Percentiles rank a stretch among this genome's conserved stretches.
These are phyloP conservation scores for Fusarium aywerte DNA, from an alignment of 2,329 filamentous ascomycete species.

Conservation along the genomic window DNA sequence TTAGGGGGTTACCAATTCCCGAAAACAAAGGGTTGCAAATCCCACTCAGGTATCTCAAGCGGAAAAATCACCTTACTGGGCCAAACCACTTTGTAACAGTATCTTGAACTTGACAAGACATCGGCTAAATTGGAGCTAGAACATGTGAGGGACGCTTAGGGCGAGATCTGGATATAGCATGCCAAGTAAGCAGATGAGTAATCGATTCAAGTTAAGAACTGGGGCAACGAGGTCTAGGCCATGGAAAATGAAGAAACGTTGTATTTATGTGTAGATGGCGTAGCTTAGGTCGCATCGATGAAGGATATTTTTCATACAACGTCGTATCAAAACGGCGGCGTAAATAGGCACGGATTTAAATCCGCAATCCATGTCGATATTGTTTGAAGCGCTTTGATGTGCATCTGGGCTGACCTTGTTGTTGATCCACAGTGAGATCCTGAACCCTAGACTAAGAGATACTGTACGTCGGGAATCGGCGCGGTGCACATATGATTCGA, in stretches of 20 bases:
- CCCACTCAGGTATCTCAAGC: no score
- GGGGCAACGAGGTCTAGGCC: not conserved
- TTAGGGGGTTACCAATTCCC: not conserved
- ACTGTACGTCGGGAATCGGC: not conserved
- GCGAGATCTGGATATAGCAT: not conserved
- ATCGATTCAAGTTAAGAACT: not conserved
- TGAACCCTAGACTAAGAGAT: not conserved
- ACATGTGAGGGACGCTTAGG: not conserved
- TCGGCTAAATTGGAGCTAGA: not conserved
- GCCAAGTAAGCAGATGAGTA: not conserved
- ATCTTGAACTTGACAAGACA: not conserved
- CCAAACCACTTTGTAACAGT: not conserved
- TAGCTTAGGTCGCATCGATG: not conserved
- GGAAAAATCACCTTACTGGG: not conserved
- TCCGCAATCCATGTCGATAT: not conserved
- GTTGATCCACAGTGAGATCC: not conserved
- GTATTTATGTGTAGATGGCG: not conserved
- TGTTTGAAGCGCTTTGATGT: not conserved
- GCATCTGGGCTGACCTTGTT: not conserved
- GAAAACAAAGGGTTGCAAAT: not conserved
- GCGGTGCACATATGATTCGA: not conserved
- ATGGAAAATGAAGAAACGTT: not conserved
- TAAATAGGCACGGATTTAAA: not conserved
- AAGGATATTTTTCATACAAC: not conserved
- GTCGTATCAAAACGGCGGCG: not conserved